These are phyloP conservation scores for Alnus glutinosa DNA, from an alignment of 306 rosid species.

Conservation along the genomic window DNA sequence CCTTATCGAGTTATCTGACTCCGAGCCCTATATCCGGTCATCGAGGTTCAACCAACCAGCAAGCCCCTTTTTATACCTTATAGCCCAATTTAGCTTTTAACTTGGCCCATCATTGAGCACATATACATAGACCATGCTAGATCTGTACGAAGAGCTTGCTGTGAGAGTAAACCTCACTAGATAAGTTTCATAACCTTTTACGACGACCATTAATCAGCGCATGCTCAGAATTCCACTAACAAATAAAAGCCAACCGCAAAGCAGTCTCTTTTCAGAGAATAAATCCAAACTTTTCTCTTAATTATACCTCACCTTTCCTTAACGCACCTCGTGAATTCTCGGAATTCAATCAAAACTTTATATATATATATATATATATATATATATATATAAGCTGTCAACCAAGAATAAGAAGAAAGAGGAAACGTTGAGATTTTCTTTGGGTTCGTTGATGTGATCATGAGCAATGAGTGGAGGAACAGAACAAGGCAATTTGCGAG, in stretches of 20 bases:
- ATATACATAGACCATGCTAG: too few species aligned
- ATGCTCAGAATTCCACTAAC: neutral
- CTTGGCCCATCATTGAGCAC: too few species aligned
- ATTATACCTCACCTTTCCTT: conserved; percentile 7
- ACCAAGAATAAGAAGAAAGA: neutral
- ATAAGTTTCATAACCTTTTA: neutral
- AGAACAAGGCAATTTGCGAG: neutral
- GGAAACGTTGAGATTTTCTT: neutral
- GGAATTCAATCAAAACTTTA: too few species aligned
- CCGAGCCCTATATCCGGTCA: too few species aligned
- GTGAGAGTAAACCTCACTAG: neutral
- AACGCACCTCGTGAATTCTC: too few species aligned
- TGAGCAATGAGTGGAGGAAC: neutral
- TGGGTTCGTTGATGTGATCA: neutral
- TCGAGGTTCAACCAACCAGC: too few species aligned
- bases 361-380: too few species aligned
- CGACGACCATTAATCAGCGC: neutral
- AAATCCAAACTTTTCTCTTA: conserved; percentile 3
- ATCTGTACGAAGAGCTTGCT: too few species aligned
- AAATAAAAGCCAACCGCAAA: neutral
- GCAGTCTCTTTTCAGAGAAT: neutral
- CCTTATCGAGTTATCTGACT: too few species aligned
- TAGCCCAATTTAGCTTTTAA: too few species aligned
- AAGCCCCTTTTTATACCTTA: too few species aligned
- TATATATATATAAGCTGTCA: neutral